phyloP scores from a whole-genome alignment of 129 eudicot genomes.

The Dittrichia graveolens region DNA sequence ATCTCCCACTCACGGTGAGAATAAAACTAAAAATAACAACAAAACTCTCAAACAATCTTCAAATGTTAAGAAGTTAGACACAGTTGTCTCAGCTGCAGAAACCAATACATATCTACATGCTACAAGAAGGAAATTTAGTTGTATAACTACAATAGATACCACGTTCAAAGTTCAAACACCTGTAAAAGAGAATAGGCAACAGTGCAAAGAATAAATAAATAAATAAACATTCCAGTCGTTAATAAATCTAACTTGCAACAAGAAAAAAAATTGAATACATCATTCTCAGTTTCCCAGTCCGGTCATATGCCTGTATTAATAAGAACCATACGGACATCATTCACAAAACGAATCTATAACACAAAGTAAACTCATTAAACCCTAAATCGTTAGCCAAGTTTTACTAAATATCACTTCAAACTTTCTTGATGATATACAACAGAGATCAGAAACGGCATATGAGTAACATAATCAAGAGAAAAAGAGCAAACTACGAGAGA shows the following conservation, averaged over 20 bases:
- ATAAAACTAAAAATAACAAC: no score
- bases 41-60: no score
- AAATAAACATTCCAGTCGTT: no score
- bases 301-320: not conserved
- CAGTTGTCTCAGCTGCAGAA: no score
- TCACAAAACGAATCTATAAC: not conserved
- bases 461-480: not conserved
- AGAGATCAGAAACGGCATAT: not conserved
- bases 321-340: not conserved
- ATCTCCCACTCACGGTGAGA: no score
- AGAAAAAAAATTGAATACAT: not conserved
- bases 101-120: no score
- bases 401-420: not conserved
- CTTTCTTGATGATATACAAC: conserved; percentile 16
- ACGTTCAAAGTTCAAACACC: no score
- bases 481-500: not conserved
- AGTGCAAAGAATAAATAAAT: no score
- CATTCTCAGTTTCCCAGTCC: not conserved
- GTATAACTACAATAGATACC: no score
- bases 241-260: not conserved
- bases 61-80: no score
- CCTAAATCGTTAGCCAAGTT: conserved; percentile 19
- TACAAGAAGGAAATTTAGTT: no score
- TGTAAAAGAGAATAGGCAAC: no score
- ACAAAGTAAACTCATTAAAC: conserved; percentile 12